A percentile compares a stretch with the other conserved stretches of the same genome.
phyloP scores from a whole-genome alignment of 768 basidiomycete species.

The Tephrocybe sp. region DNA sequence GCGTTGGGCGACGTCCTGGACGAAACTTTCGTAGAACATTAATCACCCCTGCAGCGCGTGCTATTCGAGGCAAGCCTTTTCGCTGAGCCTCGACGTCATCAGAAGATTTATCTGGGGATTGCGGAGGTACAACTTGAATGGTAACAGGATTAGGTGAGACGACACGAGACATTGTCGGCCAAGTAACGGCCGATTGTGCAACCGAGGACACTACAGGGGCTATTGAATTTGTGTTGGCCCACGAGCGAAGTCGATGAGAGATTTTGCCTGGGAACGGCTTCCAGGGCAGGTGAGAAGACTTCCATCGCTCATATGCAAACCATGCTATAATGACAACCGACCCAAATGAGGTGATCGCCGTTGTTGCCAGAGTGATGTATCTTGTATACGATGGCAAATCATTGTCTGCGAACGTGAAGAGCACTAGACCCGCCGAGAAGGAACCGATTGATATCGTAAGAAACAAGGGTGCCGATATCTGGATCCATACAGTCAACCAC shows the following conservation, averaged over 20 bases:
- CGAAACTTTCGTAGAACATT: background rate
- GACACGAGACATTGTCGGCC: background rate
- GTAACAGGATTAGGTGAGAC: no score
- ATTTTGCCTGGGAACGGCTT: background rate
- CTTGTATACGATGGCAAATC: constrained; percentile 1
- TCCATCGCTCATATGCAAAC: constrained; percentile 9
- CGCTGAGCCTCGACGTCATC: background rate
- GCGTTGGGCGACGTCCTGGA: no score
- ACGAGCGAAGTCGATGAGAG: background rate
- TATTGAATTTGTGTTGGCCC: background rate
- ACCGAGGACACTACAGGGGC: background rate
- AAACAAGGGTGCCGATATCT: constrained; percentile 8
- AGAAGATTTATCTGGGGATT: background rate
- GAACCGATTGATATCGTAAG: constrained; percentile 6
- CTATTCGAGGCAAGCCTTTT: background rate
- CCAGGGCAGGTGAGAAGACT: background rate
- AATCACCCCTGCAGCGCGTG: background rate
- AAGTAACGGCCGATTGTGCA: background rate
- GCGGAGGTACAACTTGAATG: background rate
- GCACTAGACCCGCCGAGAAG: constrained; percentile 8
- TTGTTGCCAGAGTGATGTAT: constrained; percentile 5
- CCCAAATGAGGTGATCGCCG: constrained; percentile 9
- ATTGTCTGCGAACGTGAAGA: constrained; percentile 8
- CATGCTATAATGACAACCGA: background rate
- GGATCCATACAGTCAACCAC: constrained; percentile 9